Percentiles rank a stretch among this genome's conserved stretches.
Conservation (phyloP, 257 asterid genomes). For the Lavandula angustifolia region DNA sequence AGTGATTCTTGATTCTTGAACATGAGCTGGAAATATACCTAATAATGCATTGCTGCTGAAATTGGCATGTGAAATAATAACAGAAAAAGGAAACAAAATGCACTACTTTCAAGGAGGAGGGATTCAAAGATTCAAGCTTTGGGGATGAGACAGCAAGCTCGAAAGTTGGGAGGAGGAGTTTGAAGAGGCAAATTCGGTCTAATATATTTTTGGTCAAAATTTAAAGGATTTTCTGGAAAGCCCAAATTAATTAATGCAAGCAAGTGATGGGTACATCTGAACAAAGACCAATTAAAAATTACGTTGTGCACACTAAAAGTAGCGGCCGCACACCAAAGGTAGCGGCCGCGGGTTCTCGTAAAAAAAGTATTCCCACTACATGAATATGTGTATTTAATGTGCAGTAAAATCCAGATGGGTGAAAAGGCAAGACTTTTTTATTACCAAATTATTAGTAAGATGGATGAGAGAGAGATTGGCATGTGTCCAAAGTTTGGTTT, state of each 20-base stretch:
- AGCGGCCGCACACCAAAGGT: too few species aligned
- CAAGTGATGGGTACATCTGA: slow-evolving; percentile 39
- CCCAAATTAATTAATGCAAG: slow-evolving; percentile 29
- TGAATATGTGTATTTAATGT: slow-evolving; percentile 44
- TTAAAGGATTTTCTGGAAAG: slow-evolving; percentile 18
- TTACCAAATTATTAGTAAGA: slow-evolving; percentile 34
- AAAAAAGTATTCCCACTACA: too few species aligned
- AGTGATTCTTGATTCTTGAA: slow-evolving; percentile 14
- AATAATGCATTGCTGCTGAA: slow-evolving; percentile 25
- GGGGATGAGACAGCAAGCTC: slow-evolving; percentile 20
- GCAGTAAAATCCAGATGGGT: slow-evolving; percentile 44
- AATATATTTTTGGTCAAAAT: slow-evolving; percentile 22
- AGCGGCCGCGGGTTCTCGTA: too few species aligned
- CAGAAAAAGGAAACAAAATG: too few species aligned
- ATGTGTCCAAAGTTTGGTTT: slow-evolving; percentile 41
- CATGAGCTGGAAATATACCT: slow-evolving; percentile 23
- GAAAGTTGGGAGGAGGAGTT: neutral
- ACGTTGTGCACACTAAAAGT: too few species aligned
- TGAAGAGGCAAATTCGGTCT: slow-evolving; percentile 25
- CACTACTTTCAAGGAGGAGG: slow-evolving; percentile 27
- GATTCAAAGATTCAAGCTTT: slow-evolving; percentile 30
- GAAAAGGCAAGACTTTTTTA: slow-evolving; percentile 38
- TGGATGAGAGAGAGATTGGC: slow-evolving; percentile 15
- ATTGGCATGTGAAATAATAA: slow-evolving; percentile 22
- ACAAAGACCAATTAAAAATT: slow-evolving; percentile 35